Conservation (phyloP, 345 rosid genomes). For the Eutrema yunnanense region DNA sequence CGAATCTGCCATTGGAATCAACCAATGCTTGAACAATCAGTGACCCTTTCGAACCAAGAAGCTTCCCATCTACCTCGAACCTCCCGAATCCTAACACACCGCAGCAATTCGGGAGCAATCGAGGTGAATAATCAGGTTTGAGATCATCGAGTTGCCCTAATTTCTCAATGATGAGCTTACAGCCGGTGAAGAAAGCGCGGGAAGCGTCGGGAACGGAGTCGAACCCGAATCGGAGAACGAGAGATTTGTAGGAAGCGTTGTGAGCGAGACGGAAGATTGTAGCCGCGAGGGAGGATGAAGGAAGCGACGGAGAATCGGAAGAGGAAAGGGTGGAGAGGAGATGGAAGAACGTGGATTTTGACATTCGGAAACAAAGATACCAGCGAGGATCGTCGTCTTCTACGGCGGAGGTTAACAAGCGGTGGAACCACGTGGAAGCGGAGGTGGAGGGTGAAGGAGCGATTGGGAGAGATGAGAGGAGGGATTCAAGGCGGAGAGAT, state of each 20-base stretch:
- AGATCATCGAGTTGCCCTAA: constrained; percentile 39
- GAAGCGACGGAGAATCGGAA: constrained; percentile 19
- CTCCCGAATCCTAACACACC: constrained; percentile 62
- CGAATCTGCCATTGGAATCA: constrained; percentile 59
- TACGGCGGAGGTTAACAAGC: constrained; percentile 34
- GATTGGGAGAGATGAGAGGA: constrained; percentile 39
- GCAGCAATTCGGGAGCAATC: constrained; percentile 63
- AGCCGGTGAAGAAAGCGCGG: constrained; percentile 54
- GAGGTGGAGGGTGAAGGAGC: constrained; percentile 14
- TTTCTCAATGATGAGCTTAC: constrained; percentile 46
- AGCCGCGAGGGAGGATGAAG: constrained; percentile 49
- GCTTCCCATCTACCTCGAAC: constrained; percentile 44
- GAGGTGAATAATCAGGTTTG: constrained; percentile 48
- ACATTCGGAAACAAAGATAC: constrained; percentile 55
- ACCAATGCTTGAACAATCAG: constrained; percentile 74
- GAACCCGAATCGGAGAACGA: constrained; percentile 42
- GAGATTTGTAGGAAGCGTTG: constrained; percentile 47
- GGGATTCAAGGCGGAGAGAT: constrained; percentile 20
- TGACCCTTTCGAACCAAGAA: constrained; percentile 42
- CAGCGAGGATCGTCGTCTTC: constrained; percentile 49
- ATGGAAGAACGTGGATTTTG: constrained; percentile 37
- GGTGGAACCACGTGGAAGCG: constrained; percentile 35
- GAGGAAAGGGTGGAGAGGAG: constrained; percentile 47
- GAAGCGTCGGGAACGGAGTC: constrained; percentile 48
- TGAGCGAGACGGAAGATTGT: constrained; percentile 75